Evolutionary conservation across 2,329 filamentous ascomycete species (phyloP).

Genomic region (Hypoxylon sp.): DNA sequence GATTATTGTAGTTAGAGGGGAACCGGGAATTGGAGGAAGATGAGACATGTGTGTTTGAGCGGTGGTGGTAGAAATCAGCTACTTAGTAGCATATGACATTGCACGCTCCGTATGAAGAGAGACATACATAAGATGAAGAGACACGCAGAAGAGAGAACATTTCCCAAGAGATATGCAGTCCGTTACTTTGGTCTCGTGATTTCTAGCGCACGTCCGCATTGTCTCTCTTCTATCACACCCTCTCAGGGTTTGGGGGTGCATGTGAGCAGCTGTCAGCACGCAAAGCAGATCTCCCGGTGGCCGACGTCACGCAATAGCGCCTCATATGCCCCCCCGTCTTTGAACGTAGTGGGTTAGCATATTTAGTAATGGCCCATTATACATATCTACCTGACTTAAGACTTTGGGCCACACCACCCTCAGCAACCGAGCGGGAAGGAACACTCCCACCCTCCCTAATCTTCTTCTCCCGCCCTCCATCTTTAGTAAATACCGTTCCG

Average conservation of each 20-base stretch:
- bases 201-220: conserved; percentile 23
- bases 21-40: conserved; percentile 7
- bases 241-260: conserved; percentile 35
- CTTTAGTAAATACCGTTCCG: conserved; percentile 37
- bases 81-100: conserved; percentile 39
- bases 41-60: conserved; percentile 16
- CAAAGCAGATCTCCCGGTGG: conserved; percentile 46
- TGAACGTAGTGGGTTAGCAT: conserved; percentile 26
- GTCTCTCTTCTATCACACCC: conserved; percentile 29
- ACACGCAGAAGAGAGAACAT: conserved; percentile 25
- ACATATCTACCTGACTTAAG: conserved; percentile 10
- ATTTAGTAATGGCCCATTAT: conserved; percentile 24
- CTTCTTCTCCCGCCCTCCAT: conserved; percentile 23
- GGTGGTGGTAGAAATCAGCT: conserved; percentile 23
- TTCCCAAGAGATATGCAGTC: conserved; percentile 30
- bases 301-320: conserved; percentile 45
- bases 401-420: conserved; percentile 16
- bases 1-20: conserved; percentile 24
- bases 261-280: conserved; percentile 47
- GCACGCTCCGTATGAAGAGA: conserved; percentile 39
- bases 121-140: conserved; percentile 30
- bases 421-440: conserved; percentile 41
- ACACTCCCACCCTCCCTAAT: conserved; percentile 26
- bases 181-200: conserved; percentile 46
- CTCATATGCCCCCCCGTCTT: conserved; percentile 26